Conservation (phyloP, 371 early-diverging fungal species). For the Circinella umbellata region DNA sequence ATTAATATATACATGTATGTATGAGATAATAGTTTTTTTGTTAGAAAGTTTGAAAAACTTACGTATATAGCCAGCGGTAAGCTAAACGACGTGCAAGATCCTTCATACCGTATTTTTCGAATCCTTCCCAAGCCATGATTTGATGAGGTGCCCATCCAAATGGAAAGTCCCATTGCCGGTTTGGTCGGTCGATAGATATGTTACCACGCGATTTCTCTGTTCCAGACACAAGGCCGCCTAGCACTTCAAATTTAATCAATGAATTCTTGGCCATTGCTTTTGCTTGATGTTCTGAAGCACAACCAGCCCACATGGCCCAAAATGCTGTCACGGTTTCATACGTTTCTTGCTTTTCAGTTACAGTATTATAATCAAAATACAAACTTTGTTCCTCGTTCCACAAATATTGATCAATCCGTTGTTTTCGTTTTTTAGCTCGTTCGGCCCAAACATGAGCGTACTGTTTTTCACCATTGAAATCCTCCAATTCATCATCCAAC, state of each 20-base stretch:
- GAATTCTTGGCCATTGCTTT: constrained; percentile 53
- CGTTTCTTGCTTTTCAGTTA: constrained; percentile 48
- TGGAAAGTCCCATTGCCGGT: constrained; percentile 97
- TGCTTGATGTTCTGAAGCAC: constrained; percentile 69
- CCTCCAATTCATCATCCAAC: constrained; percentile 64
- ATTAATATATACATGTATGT: too few relatives aligned
- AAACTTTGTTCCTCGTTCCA: constrained; percentile 67
- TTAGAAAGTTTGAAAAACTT: constrained; percentile 28
- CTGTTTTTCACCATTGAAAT: constrained; percentile 49
- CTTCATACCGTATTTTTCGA: constrained; percentile 82
- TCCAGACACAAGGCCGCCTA: constrained; percentile 88
- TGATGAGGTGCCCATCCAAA: constrained; percentile 99
- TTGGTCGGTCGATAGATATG: constrained; percentile 82
- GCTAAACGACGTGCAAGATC: constrained; percentile 82
- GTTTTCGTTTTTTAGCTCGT: constrained; percentile 53
- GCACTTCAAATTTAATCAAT: constrained; percentile 79
- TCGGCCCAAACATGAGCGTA: constrained; percentile 56
- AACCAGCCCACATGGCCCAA: constrained; percentile 81
- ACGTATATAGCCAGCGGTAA: constrained; percentile 95
- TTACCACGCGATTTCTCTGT: constrained; percentile 86
- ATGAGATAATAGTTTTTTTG: too few relatives aligned
- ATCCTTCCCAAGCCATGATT: constrained; percentile 93
- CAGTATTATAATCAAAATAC: constrained; percentile 72
- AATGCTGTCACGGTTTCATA: constrained; percentile 80
- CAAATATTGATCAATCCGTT: constrained; percentile 67